These are phyloP conservation scores for Carallia brachiata DNA, from an alignment of 345 rosid species.

Conservation along the genomic window DNA sequence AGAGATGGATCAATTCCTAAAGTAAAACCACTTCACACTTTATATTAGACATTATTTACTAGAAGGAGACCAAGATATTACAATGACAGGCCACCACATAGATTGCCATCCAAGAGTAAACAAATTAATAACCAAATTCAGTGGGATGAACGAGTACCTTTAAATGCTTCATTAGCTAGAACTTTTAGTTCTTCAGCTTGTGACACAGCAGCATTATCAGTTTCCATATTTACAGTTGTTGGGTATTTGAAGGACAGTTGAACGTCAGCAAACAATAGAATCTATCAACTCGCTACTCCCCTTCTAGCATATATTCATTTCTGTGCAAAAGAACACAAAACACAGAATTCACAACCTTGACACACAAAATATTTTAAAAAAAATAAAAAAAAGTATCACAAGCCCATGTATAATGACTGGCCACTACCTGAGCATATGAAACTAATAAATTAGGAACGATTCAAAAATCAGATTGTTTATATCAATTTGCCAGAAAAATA, in stretches of 20 bases:
- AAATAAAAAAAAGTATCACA: not conserved
- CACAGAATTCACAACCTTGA: not conserved
- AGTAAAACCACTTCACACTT: not conserved
- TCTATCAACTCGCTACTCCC: not conserved
- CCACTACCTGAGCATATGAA: too few relatives aligned
- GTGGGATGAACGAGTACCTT: constrained; percentile 28
- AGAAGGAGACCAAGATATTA: not conserved
- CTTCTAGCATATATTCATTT: not conserved
- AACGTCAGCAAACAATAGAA: constrained; percentile 4
- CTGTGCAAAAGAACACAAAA: not conserved
- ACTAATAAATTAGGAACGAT: too few relatives aligned
- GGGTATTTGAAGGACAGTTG: not conserved
- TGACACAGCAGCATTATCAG: constrained; percentile 29
- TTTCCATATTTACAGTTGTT: constrained; percentile 38
- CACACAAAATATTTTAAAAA: not conserved
- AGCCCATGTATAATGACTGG: too few relatives aligned
- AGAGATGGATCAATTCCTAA: not conserved
- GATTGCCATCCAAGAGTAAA: not conserved
- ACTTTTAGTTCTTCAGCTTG: constrained; percentile 52
- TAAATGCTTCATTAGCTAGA: constrained; percentile 55
- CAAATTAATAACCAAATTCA: not conserved
- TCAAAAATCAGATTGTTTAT: too few relatives aligned
- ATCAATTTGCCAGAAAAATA: too few relatives aligned
- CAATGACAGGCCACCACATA: not conserved
- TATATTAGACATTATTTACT: not conserved